A percentile compares a stretch with the other conserved stretches of the same genome.
Conservation (phyloP, 176 grass and related monocot genomes). For the Urochloa ruziziensis region DNA sequence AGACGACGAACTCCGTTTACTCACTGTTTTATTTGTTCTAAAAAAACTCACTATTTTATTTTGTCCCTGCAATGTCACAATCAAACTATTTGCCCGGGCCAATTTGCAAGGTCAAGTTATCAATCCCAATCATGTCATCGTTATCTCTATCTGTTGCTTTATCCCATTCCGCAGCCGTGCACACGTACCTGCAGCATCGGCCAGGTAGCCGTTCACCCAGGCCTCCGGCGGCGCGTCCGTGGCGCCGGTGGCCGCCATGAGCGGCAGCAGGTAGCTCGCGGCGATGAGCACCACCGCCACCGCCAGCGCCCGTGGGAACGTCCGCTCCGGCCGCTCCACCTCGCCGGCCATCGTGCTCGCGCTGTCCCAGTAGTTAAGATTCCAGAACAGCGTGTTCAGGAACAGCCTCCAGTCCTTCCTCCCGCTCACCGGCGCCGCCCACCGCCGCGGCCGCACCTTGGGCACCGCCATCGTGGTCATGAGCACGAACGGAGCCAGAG, state of each 20-base stretch:
- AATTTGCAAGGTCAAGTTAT: too few relatives aligned
- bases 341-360: conserved; percentile 51
- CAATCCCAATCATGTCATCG: not conserved
- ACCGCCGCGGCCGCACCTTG: conserved; percentile 29
- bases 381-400: conserved; percentile 62
- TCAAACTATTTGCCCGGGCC: not conserved
- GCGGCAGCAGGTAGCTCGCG: conserved; percentile 37
- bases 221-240: conserved; percentile 30
- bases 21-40: too few relatives aligned
- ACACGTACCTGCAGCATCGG: conserved; percentile 32
- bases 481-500: conserved; percentile 41
- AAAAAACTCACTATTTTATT: too few relatives aligned
- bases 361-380: conserved; percentile 64
- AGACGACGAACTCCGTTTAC: not conserved
- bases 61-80: not conserved
- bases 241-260: conserved; percentile 42
- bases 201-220: conserved; percentile 47
- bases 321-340: conserved; percentile 43
- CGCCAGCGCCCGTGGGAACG: conserved; percentile 37
- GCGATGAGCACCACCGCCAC: conserved; percentile 33
- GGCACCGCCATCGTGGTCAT: conserved; percentile 36
- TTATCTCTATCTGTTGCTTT: not conserved
- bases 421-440: not conserved
- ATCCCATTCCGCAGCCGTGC: not conserved
- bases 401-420: conserved; percentile 46